A percentile compares a stretch with the other conserved stretches of the same genome.
Conservation (phyloP, 495 filamentous ascomycete species). For the Tuber indicum region DNA sequence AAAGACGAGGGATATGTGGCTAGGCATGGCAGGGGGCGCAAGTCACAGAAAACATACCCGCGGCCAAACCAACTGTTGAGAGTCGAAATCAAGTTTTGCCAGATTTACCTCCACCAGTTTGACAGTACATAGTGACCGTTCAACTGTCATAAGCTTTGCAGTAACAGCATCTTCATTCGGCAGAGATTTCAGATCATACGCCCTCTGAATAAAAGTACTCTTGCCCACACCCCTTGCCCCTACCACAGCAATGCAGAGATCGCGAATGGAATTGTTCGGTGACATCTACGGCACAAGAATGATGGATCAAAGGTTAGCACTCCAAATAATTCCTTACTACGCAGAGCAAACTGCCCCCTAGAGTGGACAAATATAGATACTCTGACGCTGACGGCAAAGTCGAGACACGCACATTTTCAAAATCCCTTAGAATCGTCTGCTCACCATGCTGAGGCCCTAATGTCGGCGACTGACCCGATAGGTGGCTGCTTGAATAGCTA, state of each 20-base stretch:
- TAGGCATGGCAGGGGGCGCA: constrained; percentile 6
- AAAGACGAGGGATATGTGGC: not conserved
- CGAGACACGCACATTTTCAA: constrained; percentile 36
- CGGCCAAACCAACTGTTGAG: constrained; percentile 71
- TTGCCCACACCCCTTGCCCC: constrained; percentile 78
- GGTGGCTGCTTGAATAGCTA: constrained; percentile 27
- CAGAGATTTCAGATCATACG: constrained; percentile 60
- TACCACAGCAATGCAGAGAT: constrained; percentile 77
- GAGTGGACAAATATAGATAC: constrained; percentile 18
- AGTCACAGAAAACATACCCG: constrained; percentile 48
- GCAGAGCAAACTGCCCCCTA: not conserved
- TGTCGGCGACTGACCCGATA: constrained; percentile 26
- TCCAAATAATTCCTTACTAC: not conserved
- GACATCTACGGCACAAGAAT: constrained; percentile 32
- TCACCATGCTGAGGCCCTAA: constrained; percentile 31
- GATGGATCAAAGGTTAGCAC: constrained; percentile 25
- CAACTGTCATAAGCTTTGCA: constrained; percentile 66
- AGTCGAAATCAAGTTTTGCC: constrained; percentile 60
- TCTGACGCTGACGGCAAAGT: constrained; percentile 25
- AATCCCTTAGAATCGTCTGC: constrained; percentile 29
- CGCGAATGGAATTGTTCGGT: constrained; percentile 35
- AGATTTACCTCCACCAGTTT: constrained; percentile 72
- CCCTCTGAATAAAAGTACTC: constrained; percentile 77
- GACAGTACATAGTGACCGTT: constrained; percentile 68
- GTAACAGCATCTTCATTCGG: constrained; percentile 53